These are phyloP conservation scores for Blastocystis sp. DNA, from an alignment of 352 stramenopile genomes.

Conservation along the genomic window DNA sequence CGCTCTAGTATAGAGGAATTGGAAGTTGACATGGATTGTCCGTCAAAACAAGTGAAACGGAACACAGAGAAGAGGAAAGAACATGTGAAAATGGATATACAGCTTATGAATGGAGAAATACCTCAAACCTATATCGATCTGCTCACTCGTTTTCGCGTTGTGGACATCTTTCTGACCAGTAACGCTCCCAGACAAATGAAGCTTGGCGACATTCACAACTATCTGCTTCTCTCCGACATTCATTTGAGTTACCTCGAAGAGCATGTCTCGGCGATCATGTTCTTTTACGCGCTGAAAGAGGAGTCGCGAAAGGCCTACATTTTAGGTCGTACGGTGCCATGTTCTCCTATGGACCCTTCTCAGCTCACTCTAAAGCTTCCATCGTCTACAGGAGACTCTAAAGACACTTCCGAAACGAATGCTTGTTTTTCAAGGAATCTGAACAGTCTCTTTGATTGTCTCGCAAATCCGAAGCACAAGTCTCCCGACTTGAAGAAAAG, in stretches of 20 bases:
- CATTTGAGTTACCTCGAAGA: neutral
- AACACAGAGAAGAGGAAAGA: neutral
- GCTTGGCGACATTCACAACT: neutral
- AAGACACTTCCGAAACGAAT: too few species aligned
- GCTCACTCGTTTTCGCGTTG: neutral
- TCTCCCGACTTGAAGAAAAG: neutral
- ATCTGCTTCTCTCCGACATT: neutral
- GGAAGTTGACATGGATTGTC: neutral
- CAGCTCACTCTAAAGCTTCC: neutral
- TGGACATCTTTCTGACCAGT: neutral
- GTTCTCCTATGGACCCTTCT: neutral
- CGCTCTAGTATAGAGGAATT: neutral
- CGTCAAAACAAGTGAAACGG: neutral
- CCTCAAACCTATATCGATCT: neutral
- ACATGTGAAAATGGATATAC: neutral
- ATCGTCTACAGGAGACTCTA: too few species aligned
- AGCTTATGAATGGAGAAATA: neutral
- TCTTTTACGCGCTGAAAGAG: neutral
- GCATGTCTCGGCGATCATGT: neutral
- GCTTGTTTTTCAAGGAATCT: too few species aligned
- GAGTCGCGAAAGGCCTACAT: neutral
- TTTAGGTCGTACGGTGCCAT: neutral
- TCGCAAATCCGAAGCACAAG: neutral
- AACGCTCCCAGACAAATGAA: neutral
- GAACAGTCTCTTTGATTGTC: neutral